Percentiles rank a stretch among this genome's conserved stretches.
Conservation (phyloP, 768 basidiomycete species). For the Tremella mesenterica region DNA sequence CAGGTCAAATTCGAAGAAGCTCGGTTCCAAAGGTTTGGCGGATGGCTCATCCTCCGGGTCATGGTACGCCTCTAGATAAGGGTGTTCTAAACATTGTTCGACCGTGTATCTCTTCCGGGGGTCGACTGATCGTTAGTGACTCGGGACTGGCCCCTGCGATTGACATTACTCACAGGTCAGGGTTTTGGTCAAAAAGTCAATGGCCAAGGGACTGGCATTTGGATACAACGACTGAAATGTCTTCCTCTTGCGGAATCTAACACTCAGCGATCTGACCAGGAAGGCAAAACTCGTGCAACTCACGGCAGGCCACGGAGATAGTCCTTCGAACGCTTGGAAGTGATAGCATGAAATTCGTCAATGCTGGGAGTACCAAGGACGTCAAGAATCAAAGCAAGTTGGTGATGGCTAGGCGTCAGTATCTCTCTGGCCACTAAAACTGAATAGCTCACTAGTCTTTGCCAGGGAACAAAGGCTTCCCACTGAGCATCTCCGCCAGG, state of each 20-base stretch:
- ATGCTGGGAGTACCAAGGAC: conserved; percentile 93
- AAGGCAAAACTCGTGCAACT: conserved; percentile 3
- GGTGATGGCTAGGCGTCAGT: conserved; percentile 66
- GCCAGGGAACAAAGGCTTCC: conserved; percentile 93
- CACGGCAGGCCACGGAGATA: conserved; percentile 83
- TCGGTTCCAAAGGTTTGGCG: conserved; percentile 86
- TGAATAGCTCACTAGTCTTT: conserved; percentile 57
- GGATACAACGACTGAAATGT: conserved; percentile 82
- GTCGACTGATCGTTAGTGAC: conserved; percentile 51
- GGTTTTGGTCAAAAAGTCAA: conserved; percentile 64
- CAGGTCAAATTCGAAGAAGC: conserved; percentile 95
- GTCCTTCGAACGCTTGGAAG: conserved; percentile 79
- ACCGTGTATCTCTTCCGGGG: conserved; percentile 94
- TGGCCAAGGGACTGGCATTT: conserved; percentile 70
- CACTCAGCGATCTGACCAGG: background rate
- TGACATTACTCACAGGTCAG: conserved; percentile 54
- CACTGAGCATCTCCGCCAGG: conserved; percentile 88
- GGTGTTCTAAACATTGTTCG: conserved; percentile 88
- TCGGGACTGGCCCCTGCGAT: background rate
- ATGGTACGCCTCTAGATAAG: conserved; percentile 90
- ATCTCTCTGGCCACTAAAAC: background rate
- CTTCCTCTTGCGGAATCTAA: conserved; percentile 66
- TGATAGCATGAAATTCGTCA: conserved; percentile 97
- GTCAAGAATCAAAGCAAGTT: conserved; percentile 87
- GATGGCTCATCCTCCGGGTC: conserved; percentile 95